These are phyloP conservation scores for Metarhizium brunneum DNA, from an alignment of 2,329 filamentous ascomycete species.

Conservation along the genomic window DNA sequence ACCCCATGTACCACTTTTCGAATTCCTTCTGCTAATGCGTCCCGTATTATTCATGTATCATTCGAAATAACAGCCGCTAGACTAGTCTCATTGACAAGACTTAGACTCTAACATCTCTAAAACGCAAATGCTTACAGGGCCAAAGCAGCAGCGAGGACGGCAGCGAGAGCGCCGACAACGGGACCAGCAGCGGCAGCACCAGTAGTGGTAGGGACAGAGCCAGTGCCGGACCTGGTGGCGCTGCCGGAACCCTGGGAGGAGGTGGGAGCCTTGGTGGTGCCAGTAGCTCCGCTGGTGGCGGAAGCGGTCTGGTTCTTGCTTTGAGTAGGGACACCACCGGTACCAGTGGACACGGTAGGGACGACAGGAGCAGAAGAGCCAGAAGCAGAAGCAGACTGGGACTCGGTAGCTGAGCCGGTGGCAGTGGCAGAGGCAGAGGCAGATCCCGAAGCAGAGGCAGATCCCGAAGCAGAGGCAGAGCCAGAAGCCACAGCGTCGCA, in stretches of 20 bases:
- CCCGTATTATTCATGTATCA: constrained; percentile 1
- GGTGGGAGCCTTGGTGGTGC: background rate
- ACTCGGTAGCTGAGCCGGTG: constrained; percentile 4
- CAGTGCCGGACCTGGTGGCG: background rate
- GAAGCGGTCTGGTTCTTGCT: constrained; percentile 6
- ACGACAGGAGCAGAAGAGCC: constrained; percentile 1
- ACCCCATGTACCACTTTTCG: background rate
- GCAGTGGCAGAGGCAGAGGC: constrained; percentile 3
- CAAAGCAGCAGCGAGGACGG: constrained; percentile 20
- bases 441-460: background rate
- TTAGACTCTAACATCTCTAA: background rate
- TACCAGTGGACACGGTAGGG: constrained; percentile 6
- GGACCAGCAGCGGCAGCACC: constrained; percentile 4
- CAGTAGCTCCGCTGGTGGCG: background rate
- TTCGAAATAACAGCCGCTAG: background rate
- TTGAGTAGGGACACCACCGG: constrained; percentile 6
- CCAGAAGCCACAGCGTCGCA: constrained; percentile 14
- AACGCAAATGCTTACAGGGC: constrained; percentile 19
- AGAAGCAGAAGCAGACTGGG: constrained; percentile 1
- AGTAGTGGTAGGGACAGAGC: constrained; percentile 1
- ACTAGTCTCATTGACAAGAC: background rate
- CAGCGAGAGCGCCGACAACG: constrained; percentile 19
- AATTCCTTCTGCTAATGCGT: background rate
- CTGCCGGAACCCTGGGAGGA: background rate
- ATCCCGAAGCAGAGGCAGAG: background rate